These are phyloP conservation scores for Cladophialophora psammophila DNA, from an alignment of 2,329 filamentous ascomycete species.

Conservation along the genomic window DNA sequence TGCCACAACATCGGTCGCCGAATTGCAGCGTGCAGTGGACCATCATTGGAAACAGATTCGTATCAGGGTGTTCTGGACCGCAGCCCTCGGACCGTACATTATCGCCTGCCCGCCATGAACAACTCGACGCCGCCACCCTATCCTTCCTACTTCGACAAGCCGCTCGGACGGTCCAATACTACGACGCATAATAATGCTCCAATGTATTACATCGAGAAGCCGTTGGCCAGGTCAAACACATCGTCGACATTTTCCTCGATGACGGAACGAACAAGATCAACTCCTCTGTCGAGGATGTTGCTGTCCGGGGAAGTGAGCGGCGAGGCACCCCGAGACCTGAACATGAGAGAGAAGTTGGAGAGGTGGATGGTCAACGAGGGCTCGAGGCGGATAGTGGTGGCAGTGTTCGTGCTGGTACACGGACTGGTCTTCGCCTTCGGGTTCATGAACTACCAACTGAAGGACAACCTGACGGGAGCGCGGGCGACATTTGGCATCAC, in stretches of 20 bases:
- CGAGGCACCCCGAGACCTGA: slow-evolving; percentile 73
- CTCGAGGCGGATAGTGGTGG: slow-evolving; percentile 81
- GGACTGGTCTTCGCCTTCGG: slow-evolving; percentile 80
- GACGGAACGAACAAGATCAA: slow-evolving; percentile 77
- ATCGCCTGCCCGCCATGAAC: slow-evolving; percentile 28
- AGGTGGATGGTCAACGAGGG: slow-evolving; percentile 91
- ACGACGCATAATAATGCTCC: slow-evolving; percentile 39
- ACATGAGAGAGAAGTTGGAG: slow-evolving; percentile 75
- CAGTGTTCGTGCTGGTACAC: slow-evolving; percentile 76
- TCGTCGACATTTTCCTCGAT: slow-evolving; percentile 36
- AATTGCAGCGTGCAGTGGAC: slow-evolving; percentile 25
- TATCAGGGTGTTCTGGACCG: slow-evolving; percentile 22
- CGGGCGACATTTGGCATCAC: slow-evolving; percentile 76
- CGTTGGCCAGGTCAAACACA: slow-evolving; percentile 35
- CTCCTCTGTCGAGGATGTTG: slow-evolving; percentile 80
- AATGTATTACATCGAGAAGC: slow-evolving; percentile 41
- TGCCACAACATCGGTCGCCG: slow-evolving; percentile 25
- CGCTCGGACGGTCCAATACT: slow-evolving; percentile 40
- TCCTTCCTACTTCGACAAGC: slow-evolving; percentile 35
- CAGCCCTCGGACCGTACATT: slow-evolving; percentile 25
- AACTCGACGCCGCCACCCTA: slow-evolving; percentile 18
- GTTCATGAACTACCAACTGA: slow-evolving; percentile 79
- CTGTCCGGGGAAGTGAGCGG: slow-evolving; percentile 82
- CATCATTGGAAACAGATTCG: not conserved
- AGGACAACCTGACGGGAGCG: slow-evolving; percentile 72